Percentiles rank a stretch among this genome's conserved stretches.
These are phyloP conservation scores for Blastomyces parvus DNA, from an alignment of 2,329 filamentous ascomycete species.

Conservation along the genomic window DNA sequence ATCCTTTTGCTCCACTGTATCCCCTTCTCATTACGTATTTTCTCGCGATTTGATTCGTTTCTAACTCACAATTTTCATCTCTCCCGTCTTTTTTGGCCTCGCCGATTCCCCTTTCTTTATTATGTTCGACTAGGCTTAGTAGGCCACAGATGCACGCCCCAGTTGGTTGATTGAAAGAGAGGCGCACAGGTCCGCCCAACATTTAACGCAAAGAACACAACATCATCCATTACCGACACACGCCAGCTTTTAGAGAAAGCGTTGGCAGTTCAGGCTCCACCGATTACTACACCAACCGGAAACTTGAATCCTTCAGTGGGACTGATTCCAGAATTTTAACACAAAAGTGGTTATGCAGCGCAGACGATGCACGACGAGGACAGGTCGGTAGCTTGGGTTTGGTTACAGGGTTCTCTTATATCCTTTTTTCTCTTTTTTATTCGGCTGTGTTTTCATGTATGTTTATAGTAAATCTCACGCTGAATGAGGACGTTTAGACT, in stretches of 20 bases:
- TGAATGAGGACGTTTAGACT: background rate
- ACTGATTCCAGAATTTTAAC: background rate
- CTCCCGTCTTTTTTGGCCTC: background rate
- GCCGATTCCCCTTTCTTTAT: too few species aligned
- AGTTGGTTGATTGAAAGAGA: background rate
- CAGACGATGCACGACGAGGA: background rate
- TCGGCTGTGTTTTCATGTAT: slow-evolving; percentile 2
- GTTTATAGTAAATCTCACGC: slow-evolving; percentile 1
- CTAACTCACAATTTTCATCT: background rate
- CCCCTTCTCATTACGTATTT: background rate
- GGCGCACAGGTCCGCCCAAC: background rate
- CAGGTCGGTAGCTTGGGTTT: background rate
- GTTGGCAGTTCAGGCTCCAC: background rate
- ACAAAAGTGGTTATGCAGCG: background rate
- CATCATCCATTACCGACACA: background rate
- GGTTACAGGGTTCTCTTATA: background rate
- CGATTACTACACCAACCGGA: background rate
- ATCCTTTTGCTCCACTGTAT: background rate
- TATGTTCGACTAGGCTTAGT: background rate
- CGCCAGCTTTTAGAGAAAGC: too few species aligned
- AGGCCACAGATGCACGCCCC: background rate
- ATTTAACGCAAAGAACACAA: background rate
- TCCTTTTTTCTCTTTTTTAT: background rate
- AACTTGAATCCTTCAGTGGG: background rate
- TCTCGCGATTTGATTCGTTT: background rate